Percentiles rank a stretch among this genome's conserved stretches.
Conservation (phyloP, 2,329 filamentous ascomycete species). For the Aspergillus glaucus region DNA sequence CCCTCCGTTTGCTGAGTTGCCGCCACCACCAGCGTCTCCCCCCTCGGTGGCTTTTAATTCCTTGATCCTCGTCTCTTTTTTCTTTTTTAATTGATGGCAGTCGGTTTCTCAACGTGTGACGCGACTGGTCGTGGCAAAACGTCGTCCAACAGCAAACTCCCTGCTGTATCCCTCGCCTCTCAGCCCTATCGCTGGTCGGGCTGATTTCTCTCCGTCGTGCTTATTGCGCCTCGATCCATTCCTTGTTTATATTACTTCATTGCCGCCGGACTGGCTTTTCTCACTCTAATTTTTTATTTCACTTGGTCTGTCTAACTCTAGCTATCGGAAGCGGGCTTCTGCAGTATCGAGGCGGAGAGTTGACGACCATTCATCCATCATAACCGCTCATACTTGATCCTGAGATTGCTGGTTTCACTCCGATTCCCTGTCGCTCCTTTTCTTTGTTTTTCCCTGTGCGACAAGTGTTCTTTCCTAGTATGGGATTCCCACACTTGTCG, state of each 20-base stretch:
- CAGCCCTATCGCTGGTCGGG: background rate
- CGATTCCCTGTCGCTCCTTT: background rate
- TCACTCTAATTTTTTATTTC: slow-evolving; percentile 4
- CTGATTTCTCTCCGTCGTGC: slow-evolving; percentile 6
- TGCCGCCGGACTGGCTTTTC: background rate
- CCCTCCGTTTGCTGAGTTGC: no score
- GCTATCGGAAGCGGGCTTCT: no score
- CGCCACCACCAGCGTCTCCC: background rate
- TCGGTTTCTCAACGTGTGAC: background rate
- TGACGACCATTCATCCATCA: slow-evolving; percentile 8
- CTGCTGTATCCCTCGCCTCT: background rate
- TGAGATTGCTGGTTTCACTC: background rate
- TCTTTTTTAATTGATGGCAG: background rate
- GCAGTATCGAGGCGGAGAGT: no score
- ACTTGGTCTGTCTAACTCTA: background rate
- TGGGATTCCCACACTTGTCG: slow-evolving; percentile 40
- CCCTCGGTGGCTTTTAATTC: background rate
- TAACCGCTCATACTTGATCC: background rate
- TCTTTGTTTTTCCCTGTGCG: background rate
- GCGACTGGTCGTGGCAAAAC: background rate
- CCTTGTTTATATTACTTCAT: slow-evolving; percentile 7
- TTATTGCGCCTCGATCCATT: slow-evolving; percentile 11
- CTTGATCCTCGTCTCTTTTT: background rate
- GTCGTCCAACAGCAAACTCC: background rate
- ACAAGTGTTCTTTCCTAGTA: slow-evolving; percentile 23